Evolutionary conservation across 106 monocot species (phyloP).

Genomic region (Cymbidium sinense): DNA sequence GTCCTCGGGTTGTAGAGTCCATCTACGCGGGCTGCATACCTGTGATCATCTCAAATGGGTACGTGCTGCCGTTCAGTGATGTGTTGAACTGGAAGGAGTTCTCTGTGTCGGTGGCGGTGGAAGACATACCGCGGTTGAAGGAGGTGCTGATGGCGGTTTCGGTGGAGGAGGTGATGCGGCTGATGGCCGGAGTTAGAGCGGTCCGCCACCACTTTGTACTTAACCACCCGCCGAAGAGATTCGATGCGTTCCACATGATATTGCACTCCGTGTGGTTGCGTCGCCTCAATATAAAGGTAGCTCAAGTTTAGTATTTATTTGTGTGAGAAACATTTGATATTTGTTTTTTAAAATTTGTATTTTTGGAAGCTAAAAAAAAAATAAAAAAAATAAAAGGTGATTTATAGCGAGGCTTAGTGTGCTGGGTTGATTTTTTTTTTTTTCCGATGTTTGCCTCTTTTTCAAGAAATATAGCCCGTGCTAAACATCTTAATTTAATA

Average conservation of each 20-base stretch:
- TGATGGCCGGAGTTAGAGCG: slow-evolving; percentile 34
- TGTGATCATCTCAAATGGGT: slow-evolving; percentile 48
- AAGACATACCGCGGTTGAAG: slow-evolving; percentile 40
- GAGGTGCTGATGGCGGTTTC: slow-evolving; percentile 28
- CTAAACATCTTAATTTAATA: no score
- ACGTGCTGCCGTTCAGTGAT: slow-evolving; percentile 53
- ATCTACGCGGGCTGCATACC: slow-evolving; percentile 61
- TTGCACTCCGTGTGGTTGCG: slow-evolving; percentile 66
- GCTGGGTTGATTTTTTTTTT: no score
- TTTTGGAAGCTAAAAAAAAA: no score
- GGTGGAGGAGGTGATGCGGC: slow-evolving; percentile 28
- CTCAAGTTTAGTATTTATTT: neutral
- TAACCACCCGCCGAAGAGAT: slow-evolving; percentile 40
- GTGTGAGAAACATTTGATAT: neutral
- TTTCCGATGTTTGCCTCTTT: no score
- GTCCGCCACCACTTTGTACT: slow-evolving; percentile 50
- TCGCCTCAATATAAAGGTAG: slow-evolving; percentile 34
- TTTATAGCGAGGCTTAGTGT: no score
- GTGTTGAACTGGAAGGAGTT: slow-evolving; percentile 61
- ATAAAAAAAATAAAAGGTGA: no score
- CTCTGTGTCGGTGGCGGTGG: slow-evolving; percentile 37
- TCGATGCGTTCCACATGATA: slow-evolving; percentile 62
- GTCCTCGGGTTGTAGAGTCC: slow-evolving; percentile 64
- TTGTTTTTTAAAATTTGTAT: no score
- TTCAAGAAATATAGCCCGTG: no score